phyloP scores from a whole-genome alignment of 768 basidiomycete species.

The Saitozyma podzolica region DNA sequence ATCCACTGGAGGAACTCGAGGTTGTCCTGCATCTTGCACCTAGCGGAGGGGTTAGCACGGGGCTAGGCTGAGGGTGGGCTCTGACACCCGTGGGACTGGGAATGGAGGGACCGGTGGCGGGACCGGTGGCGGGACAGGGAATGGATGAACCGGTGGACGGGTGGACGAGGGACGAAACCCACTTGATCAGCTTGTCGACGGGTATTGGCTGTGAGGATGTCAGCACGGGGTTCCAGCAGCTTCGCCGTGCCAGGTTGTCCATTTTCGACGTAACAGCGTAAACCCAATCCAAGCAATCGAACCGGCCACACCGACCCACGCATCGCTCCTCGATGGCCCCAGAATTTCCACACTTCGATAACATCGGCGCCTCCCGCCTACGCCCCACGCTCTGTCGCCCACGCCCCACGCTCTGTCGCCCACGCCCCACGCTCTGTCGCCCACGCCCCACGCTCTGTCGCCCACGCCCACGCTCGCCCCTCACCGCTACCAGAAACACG shows the following conservation, averaged over 20 bases:
- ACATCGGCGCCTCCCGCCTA: not conserved
- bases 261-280: too few relatives aligned
- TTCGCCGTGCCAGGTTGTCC: too few relatives aligned
- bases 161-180: too few relatives aligned
- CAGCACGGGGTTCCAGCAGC: constrained; percentile 1
- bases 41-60: not conserved
- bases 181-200: constrained; percentile 91
- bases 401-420: not conserved
- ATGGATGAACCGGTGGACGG: too few relatives aligned
- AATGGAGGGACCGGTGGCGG: too few relatives aligned
- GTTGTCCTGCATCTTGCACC: constrained; percentile 99
- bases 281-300: too few relatives aligned
- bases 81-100: too few relatives aligned
- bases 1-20: constrained; percentile 98
- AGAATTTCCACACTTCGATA: not conserved
- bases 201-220: constrained; percentile 70
- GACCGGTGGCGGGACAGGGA: too few relatives aligned
- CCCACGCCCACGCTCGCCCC: too few relatives aligned
- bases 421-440: not conserved
- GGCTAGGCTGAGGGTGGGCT: too few relatives aligned
- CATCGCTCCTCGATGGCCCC: not conserved
- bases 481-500: not conserved
- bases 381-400: too few relatives aligned
- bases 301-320: not conserved
- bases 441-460: not conserved